Percentiles rank a stretch among this genome's conserved stretches.
These are phyloP conservation scores for Pichia phayaonensis DNA, from an alignment of 805 yeast species.

Conservation along the genomic window DNA sequence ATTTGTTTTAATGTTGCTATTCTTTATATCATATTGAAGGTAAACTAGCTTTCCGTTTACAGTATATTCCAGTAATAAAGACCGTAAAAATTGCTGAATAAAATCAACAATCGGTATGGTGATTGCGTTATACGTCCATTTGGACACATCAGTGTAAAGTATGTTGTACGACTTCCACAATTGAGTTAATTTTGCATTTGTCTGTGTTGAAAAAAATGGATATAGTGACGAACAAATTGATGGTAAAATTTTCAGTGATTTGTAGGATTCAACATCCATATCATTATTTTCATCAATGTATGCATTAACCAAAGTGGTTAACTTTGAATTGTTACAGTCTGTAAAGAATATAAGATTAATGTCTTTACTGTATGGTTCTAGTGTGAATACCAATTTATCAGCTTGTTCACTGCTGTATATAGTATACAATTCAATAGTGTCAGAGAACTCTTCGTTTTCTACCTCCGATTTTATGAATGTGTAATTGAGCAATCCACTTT, in stretches of 20 bases:
- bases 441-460: neutral
- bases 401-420: neutral
- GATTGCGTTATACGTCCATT: slow-evolving; percentile 14
- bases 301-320: neutral
- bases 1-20: neutral
- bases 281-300: neutral
- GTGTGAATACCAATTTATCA: neutral
- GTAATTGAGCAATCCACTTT: slow-evolving; percentile 4
- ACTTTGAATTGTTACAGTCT: neutral
- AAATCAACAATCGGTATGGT: slow-evolving; percentile 17
- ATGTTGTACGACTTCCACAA: slow-evolving; percentile 7
- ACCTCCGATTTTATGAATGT: neutral
- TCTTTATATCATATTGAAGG: neutral
- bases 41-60: neutral
- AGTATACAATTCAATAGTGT: slow-evolving; percentile 5
- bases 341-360: neutral
- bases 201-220: neutral
- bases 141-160: slow-evolving; percentile 7
- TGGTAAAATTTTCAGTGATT: neutral
- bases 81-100: slow-evolving; percentile 21
- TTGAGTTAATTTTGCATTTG: neutral
- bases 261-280: neutral
- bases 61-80: slow-evolving; percentile 9
- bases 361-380: neutral
- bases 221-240: neutral